Base-by-base conservation (phyloP, 2,329 filamentous ascomycete genomes). In the Hymenoscyphus linearis region DNA sequence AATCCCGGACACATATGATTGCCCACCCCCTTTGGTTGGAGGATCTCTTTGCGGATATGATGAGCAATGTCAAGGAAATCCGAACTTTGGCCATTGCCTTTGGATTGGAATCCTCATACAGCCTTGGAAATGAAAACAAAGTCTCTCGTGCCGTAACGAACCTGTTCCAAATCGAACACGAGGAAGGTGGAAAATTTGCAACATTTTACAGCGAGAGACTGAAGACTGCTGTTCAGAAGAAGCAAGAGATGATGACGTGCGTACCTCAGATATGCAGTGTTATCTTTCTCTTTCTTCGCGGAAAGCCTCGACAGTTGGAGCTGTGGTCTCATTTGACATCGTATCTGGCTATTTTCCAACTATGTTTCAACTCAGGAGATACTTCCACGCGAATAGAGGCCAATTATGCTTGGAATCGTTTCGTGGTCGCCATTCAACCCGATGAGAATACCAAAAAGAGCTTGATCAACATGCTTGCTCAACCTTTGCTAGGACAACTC, bases 181-280 rank as follows among this genome's bases (percentile, higher is more conserved):
- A 36, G 72, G 62, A 62, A 14, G 59, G 53, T 34, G 68, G 44
- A 9, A 52, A 26, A 36, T 53, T 53, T 31, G 85, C 87, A 40
- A 83, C 88, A 10, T 87, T 86, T 68, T 86, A 93, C 66, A 83
- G 84, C 47, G 79, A 83, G 22, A 83, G 85, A 35, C 78, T 98
- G 58, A 82, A 82, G 60, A 78, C 80, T 12, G 90, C 95, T 86
- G 80, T 88, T 27, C 82, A 85, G 65, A 80, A 82, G 55, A 85
- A 80, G 65, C 82, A 85, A 13, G 82, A 84, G 14, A 22, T 35
- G 25, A 84, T 83, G 10, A 74, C 80, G 0, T 80, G 85, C 44
- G 92, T 96, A 0, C 93, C 95, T 5, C 89, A 92, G 66, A 90
- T 98, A 25, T 98, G 93, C 93, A 89, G 89, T 62, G 84, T 91